A percentile compares a stretch with the other conserved stretches of the same genome.
Evolutionary conservation across 2,329 filamentous ascomycete genomes (phyloP).

Genomic region (Alternaria arbusti): DNA sequence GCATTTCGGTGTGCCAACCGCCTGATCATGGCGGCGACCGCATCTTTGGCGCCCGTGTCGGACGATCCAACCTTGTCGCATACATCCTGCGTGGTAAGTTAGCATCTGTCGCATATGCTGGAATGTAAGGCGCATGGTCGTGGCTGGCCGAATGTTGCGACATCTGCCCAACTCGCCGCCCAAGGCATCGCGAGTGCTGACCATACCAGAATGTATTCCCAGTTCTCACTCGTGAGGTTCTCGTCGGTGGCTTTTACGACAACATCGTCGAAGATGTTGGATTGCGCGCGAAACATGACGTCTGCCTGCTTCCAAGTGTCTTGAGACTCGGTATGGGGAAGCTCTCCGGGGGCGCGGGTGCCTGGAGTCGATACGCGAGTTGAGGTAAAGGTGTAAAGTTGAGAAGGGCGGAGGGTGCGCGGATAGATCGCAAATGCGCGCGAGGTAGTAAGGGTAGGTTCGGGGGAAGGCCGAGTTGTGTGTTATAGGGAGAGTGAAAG

Average conservation of each 20-base stretch:
- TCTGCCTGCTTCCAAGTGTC: constrained; percentile 15
- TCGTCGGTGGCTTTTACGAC: constrained; percentile 91
- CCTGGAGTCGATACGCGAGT: constrained; percentile 6
- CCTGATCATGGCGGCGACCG: constrained; percentile 88
- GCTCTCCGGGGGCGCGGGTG: constrained; percentile 9
- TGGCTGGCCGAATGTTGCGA: not conserved
- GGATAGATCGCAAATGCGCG: not conserved
- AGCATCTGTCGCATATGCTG: constrained; percentile 2
- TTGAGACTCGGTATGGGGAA: not conserved
- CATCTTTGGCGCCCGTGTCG: constrained; percentile 74
- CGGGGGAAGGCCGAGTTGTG: not conserved
- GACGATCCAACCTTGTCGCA: constrained; percentile 64
- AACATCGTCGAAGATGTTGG: constrained; percentile 73
- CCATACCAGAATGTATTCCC: constrained; percentile 70
- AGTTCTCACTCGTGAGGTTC: constrained; percentile 87
- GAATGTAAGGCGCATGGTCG: not conserved
- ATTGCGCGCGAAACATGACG: constrained; percentile 60
- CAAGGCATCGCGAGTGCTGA: not conserved
- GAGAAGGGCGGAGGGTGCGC: not conserved
- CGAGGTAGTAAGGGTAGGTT: not conserved
- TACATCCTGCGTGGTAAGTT: constrained; percentile 58
- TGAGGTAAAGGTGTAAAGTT: not conserved
- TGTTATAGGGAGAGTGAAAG: constrained; percentile 7
- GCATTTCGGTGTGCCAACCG: constrained; percentile 90
- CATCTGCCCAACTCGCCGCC: not conserved